Evolutionary conservation across 2,329 filamentous ascomycete genomes (phyloP).

Genomic region (Akanthomyces lecanii): DNA sequence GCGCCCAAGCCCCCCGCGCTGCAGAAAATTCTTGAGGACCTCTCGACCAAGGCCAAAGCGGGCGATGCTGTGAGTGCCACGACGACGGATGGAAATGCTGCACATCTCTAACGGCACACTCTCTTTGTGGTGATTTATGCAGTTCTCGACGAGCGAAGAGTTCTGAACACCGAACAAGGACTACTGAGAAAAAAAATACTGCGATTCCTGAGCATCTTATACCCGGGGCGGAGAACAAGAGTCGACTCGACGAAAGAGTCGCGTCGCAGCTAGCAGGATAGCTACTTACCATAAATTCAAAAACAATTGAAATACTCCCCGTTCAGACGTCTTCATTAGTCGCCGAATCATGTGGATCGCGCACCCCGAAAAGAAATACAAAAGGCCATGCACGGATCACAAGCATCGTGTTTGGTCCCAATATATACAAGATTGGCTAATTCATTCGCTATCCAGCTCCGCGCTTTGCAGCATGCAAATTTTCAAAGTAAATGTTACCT

Average conservation of each 20-base stretch:
- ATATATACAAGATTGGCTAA: background rate
- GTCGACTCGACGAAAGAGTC: background rate
- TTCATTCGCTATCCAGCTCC: conserved; percentile 15
- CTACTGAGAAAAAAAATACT: background rate
- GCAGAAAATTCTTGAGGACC: conserved; percentile 25
- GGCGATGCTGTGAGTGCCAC: conserved; percentile 16
- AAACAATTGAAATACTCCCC: background rate
- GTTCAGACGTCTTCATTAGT: background rate
- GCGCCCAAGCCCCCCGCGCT: conserved; percentile 35
- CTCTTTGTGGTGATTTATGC: no score
- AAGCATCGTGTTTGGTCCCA: background rate
- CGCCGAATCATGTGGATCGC: no score
- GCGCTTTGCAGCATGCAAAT: conserved; percentile 8
- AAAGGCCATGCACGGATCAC: background rate
- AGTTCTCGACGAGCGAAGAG: conserved; percentile 25
- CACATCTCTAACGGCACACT: background rate
- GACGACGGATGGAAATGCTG: conserved; percentile 15
- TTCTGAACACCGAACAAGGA: conserved; percentile 18
- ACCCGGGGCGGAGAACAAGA: background rate
- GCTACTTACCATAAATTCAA: background rate
- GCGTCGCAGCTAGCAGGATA: background rate
- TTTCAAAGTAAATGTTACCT: conserved; percentile 3
- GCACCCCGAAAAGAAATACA: no score
- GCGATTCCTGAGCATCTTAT: background rate
- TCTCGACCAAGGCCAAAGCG: conserved; percentile 26